Evolutionary conservation across 1,284 basidiomycete species (phyloP), one percentile per base, ranked within the genome.

Genomic region (Fomitopsis betulina): DNA sequence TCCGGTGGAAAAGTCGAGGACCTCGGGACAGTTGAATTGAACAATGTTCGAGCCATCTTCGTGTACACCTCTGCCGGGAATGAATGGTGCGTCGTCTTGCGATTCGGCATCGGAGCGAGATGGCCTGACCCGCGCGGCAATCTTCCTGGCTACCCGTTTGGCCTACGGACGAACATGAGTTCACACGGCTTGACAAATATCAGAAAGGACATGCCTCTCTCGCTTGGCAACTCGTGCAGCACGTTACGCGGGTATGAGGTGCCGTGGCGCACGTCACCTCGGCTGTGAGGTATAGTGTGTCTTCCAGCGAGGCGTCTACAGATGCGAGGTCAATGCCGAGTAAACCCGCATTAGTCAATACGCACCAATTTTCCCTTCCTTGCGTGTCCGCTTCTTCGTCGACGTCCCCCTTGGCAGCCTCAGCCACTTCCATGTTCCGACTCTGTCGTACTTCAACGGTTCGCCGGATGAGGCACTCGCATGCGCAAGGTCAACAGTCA

Each of bases 21-120:
- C 84, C 66, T 97, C 93, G 0, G 93, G 84, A 67, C 96, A 98
- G 70, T 99, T 99, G 79, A 99, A 99, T 60, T 97, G 87, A 56
- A 97, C 87, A 62, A 98, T 94, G 63, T 87, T 90, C 54, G 89
- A 91, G 9, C 85, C 85, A 62, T 91, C 87, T 76, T 91, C 87
- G 50, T 82, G 80, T 54, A 78, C 79, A 58, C 73, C 69, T 72
- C 71, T 78, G 72, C 68, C 75, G 57, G 60, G 65, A 54, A 73
- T 78, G 65, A 73, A 72, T 64, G 62, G 71, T 63, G 65, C 75
- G 65, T 87, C 84, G 59, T 86, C 85, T 17, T 73, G 76, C 17
- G 82, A 81, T 33, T 92, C 89, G n/a, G 86, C 83, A 68, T 91
- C 89, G n/a, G 87, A 88, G 54, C 84, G 84, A 50, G 84, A 78